These are phyloP conservation scores for Claviceps pazoutovae DNA, from an alignment of 2,329 filamentous ascomycete genomes.

Conservation along the genomic window DNA sequence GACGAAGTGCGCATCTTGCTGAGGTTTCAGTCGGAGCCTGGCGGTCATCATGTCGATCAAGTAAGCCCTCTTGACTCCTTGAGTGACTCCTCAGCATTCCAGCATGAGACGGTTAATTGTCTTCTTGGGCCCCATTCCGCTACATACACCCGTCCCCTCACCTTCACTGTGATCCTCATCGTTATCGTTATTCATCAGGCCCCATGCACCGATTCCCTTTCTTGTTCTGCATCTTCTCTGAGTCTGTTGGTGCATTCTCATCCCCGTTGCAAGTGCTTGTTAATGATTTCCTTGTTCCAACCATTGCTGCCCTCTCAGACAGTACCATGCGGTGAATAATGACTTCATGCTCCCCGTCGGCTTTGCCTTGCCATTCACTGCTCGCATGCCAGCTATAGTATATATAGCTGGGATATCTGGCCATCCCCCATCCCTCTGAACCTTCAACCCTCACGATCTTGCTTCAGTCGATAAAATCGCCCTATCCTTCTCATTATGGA, in stretches of 20 bases:
- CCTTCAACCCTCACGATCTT: not conserved
- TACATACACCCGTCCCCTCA: not conserved
- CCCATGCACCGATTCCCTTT: slow-evolving; percentile 1
- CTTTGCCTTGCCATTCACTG: not conserved
- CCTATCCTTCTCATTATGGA: slow-evolving; percentile 18
- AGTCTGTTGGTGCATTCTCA: not conserved
- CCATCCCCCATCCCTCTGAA: not conserved
- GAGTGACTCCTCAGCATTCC: slow-evolving; percentile 6
- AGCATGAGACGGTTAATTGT: slow-evolving; percentile 4
- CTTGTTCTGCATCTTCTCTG: slow-evolving; percentile 3
- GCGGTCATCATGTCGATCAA: slow-evolving; percentile 39
- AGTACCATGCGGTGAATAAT: not conserved
- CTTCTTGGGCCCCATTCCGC: slow-evolving; percentile 2
- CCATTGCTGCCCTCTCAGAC: not conserved
- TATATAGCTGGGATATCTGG: not conserved
- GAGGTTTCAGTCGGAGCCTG: slow-evolving; percentile 21
- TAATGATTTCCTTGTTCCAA: not conserved
- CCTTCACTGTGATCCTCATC: not conserved
- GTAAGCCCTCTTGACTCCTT: slow-evolving; percentile 25
- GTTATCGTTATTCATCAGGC: not conserved
- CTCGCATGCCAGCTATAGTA: not conserved
- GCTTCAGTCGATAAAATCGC: not conserved
- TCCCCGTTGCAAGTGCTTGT: not conserved
- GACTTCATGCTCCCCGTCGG: not conserved
- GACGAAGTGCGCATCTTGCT: slow-evolving; percentile 7